Conservation (phyloP, 179 eudicot genomes). For the Beta lomatogona region DNA sequence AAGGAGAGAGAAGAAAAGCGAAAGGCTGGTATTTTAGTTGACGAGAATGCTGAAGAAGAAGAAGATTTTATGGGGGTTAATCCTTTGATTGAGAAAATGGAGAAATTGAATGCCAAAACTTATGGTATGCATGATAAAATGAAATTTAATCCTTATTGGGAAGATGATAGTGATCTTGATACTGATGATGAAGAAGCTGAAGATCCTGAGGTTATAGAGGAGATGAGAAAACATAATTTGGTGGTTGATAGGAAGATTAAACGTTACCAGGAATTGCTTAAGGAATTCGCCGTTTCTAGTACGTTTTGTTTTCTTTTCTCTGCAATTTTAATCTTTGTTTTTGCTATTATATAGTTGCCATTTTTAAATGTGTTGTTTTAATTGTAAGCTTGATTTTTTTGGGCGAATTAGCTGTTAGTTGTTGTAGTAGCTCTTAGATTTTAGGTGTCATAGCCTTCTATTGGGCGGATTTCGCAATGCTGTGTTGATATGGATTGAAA, state of each 20-base stretch:
- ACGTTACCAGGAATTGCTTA: slow-evolving; percentile 54
- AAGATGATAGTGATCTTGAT: slow-evolving; percentile 39
- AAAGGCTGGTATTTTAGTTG: slow-evolving; percentile 53
- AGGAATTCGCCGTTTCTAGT: slow-evolving; percentile 55
- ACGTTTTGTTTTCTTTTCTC: not conserved
- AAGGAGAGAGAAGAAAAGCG: slow-evolving; percentile 58
- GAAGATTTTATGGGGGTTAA: slow-evolving; percentile 77
- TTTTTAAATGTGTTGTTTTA: not conserved
- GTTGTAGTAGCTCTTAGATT: not conserved
- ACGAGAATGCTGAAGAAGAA: slow-evolving; percentile 53
- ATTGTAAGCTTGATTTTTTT: not conserved
- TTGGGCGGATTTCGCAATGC: not conserved
- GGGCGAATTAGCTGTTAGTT: not conserved
- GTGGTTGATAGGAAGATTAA: slow-evolving; percentile 48
- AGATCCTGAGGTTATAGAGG: slow-evolving; percentile 37
- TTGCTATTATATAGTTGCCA: not conserved
- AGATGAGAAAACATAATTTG: slow-evolving; percentile 31
- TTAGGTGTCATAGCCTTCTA: not conserved
- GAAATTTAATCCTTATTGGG: slow-evolving; percentile 35
- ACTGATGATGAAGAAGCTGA: slow-evolving; percentile 68
- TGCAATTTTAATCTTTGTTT: not conserved
- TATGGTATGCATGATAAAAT: slow-evolving; percentile 20
- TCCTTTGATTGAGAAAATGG: slow-evolving; percentile 66
- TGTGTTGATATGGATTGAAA: not conserved
- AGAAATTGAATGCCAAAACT: slow-evolving; percentile 42